Conservation (phyloP, 148 eudicot species). For the Simmondsia chinensis region DNA sequence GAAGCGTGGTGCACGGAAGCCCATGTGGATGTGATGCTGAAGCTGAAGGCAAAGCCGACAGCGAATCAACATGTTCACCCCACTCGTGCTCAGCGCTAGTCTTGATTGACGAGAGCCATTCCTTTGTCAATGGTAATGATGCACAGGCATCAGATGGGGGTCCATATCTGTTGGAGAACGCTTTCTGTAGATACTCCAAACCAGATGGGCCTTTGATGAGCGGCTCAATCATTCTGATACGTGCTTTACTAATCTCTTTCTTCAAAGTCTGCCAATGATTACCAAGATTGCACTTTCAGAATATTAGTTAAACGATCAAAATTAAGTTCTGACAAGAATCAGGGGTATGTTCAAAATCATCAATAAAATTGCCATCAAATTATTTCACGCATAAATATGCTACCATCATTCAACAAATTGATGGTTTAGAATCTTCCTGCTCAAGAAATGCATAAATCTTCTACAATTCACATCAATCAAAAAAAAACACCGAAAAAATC, state of each 20-base stretch:
- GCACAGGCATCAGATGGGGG: constrained; percentile 42
- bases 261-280: constrained; percentile 42
- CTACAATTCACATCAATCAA: too few species aligned
- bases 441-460: too few species aligned
- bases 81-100: constrained; percentile 56
- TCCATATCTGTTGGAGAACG: constrained; percentile 56
- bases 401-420: too few species aligned
- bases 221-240: constrained; percentile 73
- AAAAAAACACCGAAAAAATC: too few species aligned
- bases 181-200: constrained; percentile 53
- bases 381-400: too few species aligned
- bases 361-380: too few species aligned
- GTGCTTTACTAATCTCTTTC: constrained; percentile 79
- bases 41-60: constrained; percentile 24
- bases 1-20: constrained; percentile 50
- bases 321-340: too few species aligned
- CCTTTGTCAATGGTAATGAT: constrained; percentile 56
- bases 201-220: constrained; percentile 78
- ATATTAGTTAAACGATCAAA: background rate
- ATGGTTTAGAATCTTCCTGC: too few species aligned
- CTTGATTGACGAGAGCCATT: constrained; percentile 52
- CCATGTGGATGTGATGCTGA: constrained; percentile 23
- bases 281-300: background rate
- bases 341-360: too few species aligned
- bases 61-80: constrained; percentile 45